Evolutionary conservation across 2,329 filamentous ascomycete species (phyloP).

Genomic region (Xylariaceae sp.): DNA sequence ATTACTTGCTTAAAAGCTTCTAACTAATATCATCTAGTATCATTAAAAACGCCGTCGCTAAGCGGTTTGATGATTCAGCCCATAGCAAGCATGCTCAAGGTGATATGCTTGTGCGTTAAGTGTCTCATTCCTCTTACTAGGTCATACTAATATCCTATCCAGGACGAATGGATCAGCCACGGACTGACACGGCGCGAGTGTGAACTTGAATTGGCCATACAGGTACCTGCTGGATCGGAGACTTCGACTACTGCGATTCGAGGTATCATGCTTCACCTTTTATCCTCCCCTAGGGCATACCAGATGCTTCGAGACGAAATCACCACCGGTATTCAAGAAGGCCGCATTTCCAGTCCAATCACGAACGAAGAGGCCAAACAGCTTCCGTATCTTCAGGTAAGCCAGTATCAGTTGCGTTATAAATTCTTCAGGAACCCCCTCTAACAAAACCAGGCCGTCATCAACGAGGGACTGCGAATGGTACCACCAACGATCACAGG

Average conservation of each 20-base stretch:
- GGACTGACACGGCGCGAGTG: constrained; percentile 34
- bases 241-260: constrained; percentile 33
- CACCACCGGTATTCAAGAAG: constrained; percentile 18
- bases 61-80: constrained; percentile 24
- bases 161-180: constrained; percentile 37
- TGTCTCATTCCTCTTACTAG: background rate
- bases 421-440: background rate
- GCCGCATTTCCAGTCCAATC: constrained; percentile 34
- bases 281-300: constrained; percentile 29
- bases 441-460: constrained; percentile 29
- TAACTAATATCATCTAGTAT: constrained; percentile 21
- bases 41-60: constrained; percentile 28
- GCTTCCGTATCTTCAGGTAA: constrained; percentile 36
- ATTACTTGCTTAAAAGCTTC: background rate
- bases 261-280: constrained; percentile 29
- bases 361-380: constrained; percentile 32
- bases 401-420: background rate
- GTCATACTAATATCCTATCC: background rate
- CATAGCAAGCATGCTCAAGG: constrained; percentile 1
- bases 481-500: constrained; percentile 30
- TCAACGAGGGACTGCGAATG: constrained; percentile 37
- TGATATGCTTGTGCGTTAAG: constrained; percentile 33
- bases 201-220: constrained; percentile 35
- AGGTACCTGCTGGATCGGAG: constrained; percentile 34
- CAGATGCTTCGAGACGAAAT: constrained; percentile 32